Evolutionary conservation across 2,329 filamentous ascomycete genomes (phyloP), one percentile per base, ranked within the genome.

Genomic region (Coniochaeta sp.): DNA sequence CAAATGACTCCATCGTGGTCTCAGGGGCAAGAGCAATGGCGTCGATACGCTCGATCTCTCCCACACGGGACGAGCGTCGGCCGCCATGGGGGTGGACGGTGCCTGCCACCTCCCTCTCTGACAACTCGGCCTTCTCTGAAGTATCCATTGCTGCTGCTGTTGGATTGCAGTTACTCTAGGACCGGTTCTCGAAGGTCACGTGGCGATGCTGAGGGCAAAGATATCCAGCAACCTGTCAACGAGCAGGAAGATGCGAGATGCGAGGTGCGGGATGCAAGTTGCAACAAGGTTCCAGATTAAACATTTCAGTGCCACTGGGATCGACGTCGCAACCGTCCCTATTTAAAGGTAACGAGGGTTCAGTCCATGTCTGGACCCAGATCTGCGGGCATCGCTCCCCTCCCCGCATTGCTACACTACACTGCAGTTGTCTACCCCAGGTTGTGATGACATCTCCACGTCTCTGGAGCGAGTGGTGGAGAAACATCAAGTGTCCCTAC

Each of bases 1-100:
- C 72, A 60, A 68, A 69, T 7, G 64, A 66, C 38, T 64, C 62
- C n/a, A 62, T 34, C 16, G 64, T 65, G 12, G 62, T 63, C 8
- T 61, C 61, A 19, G 57, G 61, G 1, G 62, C 61, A 11, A 58
- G 52, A 8, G 64, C 64, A 3, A 65, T 57, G 33, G 62, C 61
- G 14, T 62, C 64, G 44, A 65, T 64, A 52, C 62, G 62, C 31
- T 59, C 58, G 34, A 65, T 44, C 34, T 65, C 64, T 2, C 61
- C 62, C 8, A 57, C 34, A 3, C 22, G 26, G 22, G 57, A 61
- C 57, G 17, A 36, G 57, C 59, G 58, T 19, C 50, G 34, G 55
- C 43, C 44, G 54, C 58, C 55, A 24, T 57, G 24, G 1, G 57
- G n/a, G n/a, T n/a, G n/a, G 34, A 33, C 16, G 47, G 1, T 61